These are phyloP conservation scores for Scedosporium minutisporum DNA, from an alignment of 2,329 filamentous ascomycete genomes.

Conservation along the genomic window DNA sequence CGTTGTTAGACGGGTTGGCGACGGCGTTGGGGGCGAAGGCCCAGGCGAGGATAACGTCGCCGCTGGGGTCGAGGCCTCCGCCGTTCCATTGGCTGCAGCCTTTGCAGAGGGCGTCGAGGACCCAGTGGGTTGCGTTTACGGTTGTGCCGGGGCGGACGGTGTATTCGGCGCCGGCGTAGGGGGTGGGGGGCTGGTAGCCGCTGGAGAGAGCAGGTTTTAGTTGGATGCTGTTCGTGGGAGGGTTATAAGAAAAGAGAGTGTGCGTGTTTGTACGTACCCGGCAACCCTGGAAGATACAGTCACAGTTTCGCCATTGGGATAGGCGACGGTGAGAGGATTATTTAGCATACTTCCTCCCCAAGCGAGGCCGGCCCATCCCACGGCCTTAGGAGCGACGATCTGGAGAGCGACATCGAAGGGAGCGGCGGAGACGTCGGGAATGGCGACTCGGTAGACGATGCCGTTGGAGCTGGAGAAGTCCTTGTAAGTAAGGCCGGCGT, in stretches of 20 bases:
- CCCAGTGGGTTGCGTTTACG: conserved; percentile 24
- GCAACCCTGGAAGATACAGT: conserved; percentile 26
- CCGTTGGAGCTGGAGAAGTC: conserved; percentile 16
- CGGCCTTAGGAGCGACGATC: conserved; percentile 27
- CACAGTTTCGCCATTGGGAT: conserved; percentile 28
- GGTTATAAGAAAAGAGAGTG: conserved; percentile 3
- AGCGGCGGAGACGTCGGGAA: conserved; percentile 21
- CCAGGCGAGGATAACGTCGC: conserved; percentile 26
- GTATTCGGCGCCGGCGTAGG: conserved; percentile 21
- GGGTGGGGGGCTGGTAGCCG: conserved; percentile 22
- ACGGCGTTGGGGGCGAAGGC: conserved; percentile 26
- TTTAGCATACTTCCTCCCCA: conserved; percentile 36
- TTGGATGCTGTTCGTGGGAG: not conserved
- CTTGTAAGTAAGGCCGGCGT: conserved; percentile 1
- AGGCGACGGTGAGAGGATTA: conserved; percentile 30
- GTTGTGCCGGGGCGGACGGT: conserved; percentile 23
- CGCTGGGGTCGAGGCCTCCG: conserved; percentile 24
- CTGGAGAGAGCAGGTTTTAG: conserved; percentile 11
- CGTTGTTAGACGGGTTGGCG: conserved; percentile 24
- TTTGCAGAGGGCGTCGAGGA: conserved; percentile 23
- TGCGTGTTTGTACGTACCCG: conserved; percentile 15
- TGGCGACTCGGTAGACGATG: conserved; percentile 22
- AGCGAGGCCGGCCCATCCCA: conserved; percentile 33
- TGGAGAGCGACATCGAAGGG: conserved; percentile 32
- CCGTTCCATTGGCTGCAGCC: conserved; percentile 34